Evolutionary conservation across 2,329 filamentous ascomycete species (phyloP).

Genomic region (Trichoderma citrinoviride): DNA sequence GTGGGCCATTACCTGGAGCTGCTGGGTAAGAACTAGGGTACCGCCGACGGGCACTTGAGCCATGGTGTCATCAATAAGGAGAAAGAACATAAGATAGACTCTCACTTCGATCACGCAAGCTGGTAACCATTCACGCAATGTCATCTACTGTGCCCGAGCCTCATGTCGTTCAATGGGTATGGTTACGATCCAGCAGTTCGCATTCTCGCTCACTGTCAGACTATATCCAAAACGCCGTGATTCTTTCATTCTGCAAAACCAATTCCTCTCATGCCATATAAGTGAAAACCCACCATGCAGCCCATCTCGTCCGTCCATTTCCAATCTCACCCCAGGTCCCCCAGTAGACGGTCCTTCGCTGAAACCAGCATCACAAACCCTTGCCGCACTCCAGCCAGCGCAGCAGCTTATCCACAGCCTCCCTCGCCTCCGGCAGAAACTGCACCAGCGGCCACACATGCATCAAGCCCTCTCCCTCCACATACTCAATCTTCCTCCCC

Average conservation of each 20-base stretch:
- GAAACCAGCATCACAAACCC: not conserved
- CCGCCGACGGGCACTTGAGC: not conserved
- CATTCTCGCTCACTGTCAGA: not conserved
- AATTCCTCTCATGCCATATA: not conserved
- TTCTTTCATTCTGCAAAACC: not conserved
- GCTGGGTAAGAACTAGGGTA: not conserved
- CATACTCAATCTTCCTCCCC: conserved; percentile 30
- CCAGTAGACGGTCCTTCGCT: too few species aligned
- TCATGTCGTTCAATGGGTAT: too few species aligned
- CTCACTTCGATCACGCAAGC: too few species aligned
- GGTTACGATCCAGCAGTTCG: not conserved
- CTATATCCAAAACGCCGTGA: not conserved
- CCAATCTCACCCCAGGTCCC: not conserved
- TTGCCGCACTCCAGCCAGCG: conserved; percentile 27
- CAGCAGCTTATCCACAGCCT: conserved; percentile 31
- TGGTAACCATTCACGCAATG: too few species aligned
- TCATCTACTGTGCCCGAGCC: too few species aligned
- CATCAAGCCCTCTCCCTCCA: conserved; percentile 34
- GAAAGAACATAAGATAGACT: not conserved
- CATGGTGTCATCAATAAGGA: not conserved
- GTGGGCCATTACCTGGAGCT: conserved; percentile 37
- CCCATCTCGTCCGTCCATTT: not conserved
- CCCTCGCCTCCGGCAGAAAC: conserved; percentile 29
- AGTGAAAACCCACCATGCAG: not conserved
- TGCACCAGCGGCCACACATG: conserved; percentile 36